Percentiles rank a stretch among this genome's conserved stretches.
These are phyloP conservation scores for Cordyceps tenuipes DNA, from an alignment of 2,329 filamentous ascomycete genomes.

Conservation along the genomic window DNA sequence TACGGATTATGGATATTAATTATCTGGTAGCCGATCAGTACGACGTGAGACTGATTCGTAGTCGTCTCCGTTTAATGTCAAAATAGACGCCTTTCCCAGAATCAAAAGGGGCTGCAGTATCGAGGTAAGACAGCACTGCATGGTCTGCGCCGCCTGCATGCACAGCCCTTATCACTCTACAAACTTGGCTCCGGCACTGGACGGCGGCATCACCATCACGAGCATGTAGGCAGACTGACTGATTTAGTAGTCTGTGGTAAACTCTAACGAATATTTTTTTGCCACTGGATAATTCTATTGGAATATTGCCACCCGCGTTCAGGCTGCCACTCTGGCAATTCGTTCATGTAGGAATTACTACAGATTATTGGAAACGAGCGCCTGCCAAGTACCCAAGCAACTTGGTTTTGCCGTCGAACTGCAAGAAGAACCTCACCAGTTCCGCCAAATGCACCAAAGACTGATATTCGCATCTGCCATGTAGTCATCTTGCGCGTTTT, in stretches of 20 bases:
- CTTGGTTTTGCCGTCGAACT: too few species aligned
- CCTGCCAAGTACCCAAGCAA: too few species aligned
- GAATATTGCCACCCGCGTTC: background rate
- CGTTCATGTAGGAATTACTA: too few species aligned
- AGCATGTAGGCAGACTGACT: background rate
- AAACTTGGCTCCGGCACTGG: background rate
- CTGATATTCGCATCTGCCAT: background rate
- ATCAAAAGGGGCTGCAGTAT: background rate
- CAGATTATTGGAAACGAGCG: too few species aligned
- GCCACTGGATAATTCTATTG: background rate
- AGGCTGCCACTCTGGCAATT: background rate
- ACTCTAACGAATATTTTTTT: background rate
- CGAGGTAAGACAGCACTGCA: background rate
- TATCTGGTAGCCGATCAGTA: background rate
- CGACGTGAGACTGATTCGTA: background rate
- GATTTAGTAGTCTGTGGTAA: background rate
- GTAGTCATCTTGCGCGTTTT: background rate
- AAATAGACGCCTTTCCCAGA: background rate
- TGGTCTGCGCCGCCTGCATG: background rate
- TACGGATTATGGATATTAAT: background rate
- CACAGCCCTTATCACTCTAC: background rate
- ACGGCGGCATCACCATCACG: constrained; percentile 1
- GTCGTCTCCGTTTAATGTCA: background rate
- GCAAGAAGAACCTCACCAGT: too few species aligned
- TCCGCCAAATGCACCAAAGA: too few species aligned